Conservation (phyloP, 768 basidiomycete genomes). For the Galerina sulciceps region DNA sequence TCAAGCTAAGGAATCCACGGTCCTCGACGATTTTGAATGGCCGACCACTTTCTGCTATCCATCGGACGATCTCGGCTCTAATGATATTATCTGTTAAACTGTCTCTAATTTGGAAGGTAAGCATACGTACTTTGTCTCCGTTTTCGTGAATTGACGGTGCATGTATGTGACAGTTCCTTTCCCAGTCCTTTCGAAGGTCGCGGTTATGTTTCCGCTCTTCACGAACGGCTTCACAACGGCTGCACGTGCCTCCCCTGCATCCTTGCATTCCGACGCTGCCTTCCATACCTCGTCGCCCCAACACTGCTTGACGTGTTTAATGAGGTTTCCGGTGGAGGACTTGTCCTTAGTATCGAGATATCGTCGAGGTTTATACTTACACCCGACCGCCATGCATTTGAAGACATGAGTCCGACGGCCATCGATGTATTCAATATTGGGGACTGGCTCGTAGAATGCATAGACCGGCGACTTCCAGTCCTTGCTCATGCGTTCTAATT, state of each 20-base stretch:
- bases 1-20: background rate
- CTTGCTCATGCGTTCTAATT: constrained; percentile 22
- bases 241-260: constrained; percentile 11
- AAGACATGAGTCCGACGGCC: constrained; percentile 31
- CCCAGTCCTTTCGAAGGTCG: constrained; percentile 32
- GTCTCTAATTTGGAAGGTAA: constrained; percentile 22
- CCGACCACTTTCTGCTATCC: background rate
- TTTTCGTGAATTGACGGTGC: constrained; percentile 25
- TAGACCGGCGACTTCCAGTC: constrained; percentile 38
- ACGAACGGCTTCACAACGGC: constrained; percentile 5
- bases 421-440: constrained; percentile 21
- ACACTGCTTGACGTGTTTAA: constrained; percentile 25
- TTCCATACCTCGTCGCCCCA: constrained; percentile 31
- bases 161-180: constrained; percentile 32
- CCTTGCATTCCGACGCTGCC: constrained; percentile 9
- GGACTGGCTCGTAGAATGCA: constrained; percentile 33
- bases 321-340: constrained; percentile 34
- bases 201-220: constrained; percentile 25
- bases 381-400: constrained; percentile 23
- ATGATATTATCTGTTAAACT: too few species aligned
- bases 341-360: constrained; percentile 21
- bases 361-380: constrained; percentile 11
- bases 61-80: constrained; percentile 3
- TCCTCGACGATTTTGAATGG: background rate
- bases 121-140: constrained; percentile 31